Conservation (phyloP, 345 rosid species). For the Alliaria petiolata region DNA sequence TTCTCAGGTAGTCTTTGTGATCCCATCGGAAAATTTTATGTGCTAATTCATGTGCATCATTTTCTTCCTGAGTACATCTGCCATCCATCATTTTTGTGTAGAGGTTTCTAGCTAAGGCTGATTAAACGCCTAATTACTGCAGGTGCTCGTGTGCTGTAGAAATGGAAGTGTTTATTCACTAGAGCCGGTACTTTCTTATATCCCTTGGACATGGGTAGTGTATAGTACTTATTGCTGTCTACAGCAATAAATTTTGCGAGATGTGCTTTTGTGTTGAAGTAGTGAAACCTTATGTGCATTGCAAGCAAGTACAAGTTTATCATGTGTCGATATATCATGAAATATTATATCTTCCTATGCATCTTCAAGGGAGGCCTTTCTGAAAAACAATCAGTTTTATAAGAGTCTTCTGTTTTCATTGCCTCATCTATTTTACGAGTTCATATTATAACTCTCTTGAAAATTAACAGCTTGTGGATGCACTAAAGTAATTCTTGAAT, state of each 20-base stretch:
- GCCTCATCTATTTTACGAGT: no score
- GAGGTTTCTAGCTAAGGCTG: neutral
- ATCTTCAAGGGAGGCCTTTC: no score
- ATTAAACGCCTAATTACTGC: conserved; percentile 16
- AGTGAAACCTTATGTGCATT: neutral
- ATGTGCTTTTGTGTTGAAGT: neutral
- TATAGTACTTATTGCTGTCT: neutral
- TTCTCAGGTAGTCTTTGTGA: conserved; percentile 56
- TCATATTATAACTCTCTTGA: no score
- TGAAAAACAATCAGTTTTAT: no score
- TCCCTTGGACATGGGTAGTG: neutral
- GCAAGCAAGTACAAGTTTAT: conserved; percentile 8
- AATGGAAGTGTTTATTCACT: conserved; percentile 76
- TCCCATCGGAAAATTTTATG: neutral
- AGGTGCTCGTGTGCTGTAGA: conserved; percentile 87
- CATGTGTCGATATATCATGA: neutral
- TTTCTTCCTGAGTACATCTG: neutral
- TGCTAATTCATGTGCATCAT: conserved; percentile 3
- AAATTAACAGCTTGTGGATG: no score
- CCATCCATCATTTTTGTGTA: neutral
- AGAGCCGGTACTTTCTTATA: conserved; percentile 47
- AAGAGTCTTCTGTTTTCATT: no score
- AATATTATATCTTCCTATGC: neutral
- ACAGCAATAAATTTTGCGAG: neutral
- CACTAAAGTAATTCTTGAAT: no score